phyloP scores from a whole-genome alignment of 2,329 filamentous ascomycete species.

The Ophiostoma sp. region DNA sequence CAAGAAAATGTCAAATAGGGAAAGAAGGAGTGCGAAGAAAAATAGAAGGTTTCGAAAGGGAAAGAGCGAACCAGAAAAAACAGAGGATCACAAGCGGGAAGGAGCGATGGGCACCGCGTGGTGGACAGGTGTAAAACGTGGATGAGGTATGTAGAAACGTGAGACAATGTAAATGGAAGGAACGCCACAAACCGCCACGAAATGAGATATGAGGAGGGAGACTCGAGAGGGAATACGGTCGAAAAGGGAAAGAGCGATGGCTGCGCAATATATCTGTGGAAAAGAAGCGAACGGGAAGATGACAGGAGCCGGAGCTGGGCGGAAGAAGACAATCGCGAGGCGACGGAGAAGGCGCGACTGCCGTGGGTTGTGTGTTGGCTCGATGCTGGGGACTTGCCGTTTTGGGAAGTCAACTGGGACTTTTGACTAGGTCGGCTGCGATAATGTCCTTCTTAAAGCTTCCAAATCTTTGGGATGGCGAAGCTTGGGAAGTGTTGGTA shows the following conservation, averaged over 20 bases:
- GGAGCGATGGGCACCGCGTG: slow-evolving; percentile 4
- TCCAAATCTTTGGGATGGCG: background rate
- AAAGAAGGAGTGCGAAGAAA: background rate
- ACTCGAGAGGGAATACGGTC: background rate
- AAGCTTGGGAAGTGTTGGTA: background rate
- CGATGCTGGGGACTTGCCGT: background rate
- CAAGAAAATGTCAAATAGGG: background rate
- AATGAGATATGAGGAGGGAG: background rate
- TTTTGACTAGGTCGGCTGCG: background rate
- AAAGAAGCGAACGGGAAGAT: background rate
- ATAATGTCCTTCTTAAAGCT: background rate
- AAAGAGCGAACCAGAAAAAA: background rate
- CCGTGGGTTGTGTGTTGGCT: background rate
- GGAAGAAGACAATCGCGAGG: background rate
- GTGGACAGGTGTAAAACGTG: slow-evolving; percentile 3
- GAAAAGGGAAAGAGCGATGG: background rate
- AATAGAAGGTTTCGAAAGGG: background rate
- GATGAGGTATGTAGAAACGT: background rate
- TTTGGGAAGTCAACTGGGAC: slow-evolving; percentile 1
- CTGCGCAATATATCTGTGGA: background rate
- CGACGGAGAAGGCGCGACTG: background rate
- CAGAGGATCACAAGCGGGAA: background rate
- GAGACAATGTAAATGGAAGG: slow-evolving; percentile 8
- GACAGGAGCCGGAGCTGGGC: background rate
- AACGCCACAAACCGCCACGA: slow-evolving; percentile 1